These are phyloP conservation scores for Jaltomata sinuosa DNA, from an alignment of 257 asterid species.

Conservation along the genomic window DNA sequence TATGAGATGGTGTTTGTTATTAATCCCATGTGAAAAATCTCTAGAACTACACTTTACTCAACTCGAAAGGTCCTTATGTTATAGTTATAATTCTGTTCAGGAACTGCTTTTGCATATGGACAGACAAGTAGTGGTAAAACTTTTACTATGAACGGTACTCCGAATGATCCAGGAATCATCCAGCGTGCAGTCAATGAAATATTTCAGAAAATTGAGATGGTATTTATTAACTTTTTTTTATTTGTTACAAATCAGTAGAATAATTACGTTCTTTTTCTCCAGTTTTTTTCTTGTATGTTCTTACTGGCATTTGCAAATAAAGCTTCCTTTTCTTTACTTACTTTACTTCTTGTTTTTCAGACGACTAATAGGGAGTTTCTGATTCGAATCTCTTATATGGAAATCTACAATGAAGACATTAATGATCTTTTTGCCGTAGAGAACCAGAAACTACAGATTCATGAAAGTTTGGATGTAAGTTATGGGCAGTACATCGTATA, in stretches of 20 bases:
- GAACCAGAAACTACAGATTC: slow-evolving; percentile 89
- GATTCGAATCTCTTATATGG: slow-evolving; percentile 95
- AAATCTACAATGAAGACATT: slow-evolving; percentile 91
- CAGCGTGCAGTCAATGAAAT: slow-evolving; percentile 75
- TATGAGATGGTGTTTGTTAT: background rate
- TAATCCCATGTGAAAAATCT: background rate
- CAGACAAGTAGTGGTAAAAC: slow-evolving; percentile 99
- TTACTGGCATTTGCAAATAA: background rate
- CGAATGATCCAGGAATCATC: slow-evolving; percentile 84
- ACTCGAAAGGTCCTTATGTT: background rate
- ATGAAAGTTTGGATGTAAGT: slow-evolving; percentile 95
- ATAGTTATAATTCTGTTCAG: slow-evolving; percentile 25
- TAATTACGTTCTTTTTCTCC: background rate
- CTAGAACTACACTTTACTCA: background rate
- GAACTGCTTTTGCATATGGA: slow-evolving; percentile 98
- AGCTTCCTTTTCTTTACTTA: background rate
- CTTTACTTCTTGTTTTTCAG: slow-evolving; percentile 28
- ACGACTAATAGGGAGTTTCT: slow-evolving; percentile 73
- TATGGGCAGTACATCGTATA: background rate
- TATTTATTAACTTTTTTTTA: slow-evolving; percentile 8
- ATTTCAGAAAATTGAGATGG: slow-evolving; percentile 63
- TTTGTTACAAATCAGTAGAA: background rate
- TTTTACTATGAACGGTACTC: slow-evolving; percentile 93
- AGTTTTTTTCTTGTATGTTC: background rate
- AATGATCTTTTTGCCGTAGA: slow-evolving; percentile 87